These are phyloP conservation scores for Suillus ampliporus DNA, from an alignment of 768 basidiomycete genomes.

Conservation along the genomic window DNA sequence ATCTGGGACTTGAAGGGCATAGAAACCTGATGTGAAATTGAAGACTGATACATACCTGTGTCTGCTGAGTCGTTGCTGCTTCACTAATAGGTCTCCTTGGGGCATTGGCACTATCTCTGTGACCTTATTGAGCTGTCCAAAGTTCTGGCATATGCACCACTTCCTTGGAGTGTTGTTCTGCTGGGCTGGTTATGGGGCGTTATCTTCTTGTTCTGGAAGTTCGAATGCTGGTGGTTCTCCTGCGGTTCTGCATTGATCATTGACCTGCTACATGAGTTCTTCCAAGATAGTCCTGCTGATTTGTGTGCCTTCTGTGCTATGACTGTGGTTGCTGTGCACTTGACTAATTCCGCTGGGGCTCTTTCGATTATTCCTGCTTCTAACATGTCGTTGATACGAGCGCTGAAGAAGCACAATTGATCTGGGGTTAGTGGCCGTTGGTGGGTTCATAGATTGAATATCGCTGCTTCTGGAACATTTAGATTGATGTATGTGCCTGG, in stretches of 20 bases:
- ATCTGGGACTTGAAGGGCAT: constrained; percentile 23
- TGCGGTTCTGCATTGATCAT: too few relatives aligned
- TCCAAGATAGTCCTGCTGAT: constrained; percentile 35
- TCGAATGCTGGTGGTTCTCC: too few relatives aligned
- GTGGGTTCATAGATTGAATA: not conserved
- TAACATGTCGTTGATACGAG: constrained; percentile 5
- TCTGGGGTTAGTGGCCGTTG: constrained; percentile 9
- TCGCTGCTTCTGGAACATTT: not conserved
- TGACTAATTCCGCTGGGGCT: too few relatives aligned
- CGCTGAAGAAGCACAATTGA: constrained; percentile 6
- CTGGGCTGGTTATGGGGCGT: constrained; percentile 31
- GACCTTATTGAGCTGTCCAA: constrained; percentile 24
- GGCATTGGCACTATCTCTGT: constrained; percentile 26
- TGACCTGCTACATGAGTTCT: constrained; percentile 38
- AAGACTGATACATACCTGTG: constrained; percentile 23
- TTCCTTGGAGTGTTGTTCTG: too few relatives aligned
- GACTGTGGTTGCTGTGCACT: too few relatives aligned
- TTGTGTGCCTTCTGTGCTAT: constrained; percentile 46
- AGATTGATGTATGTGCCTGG: constrained; percentile 1
- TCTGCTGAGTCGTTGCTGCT: constrained; percentile 24
- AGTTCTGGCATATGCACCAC: too few relatives aligned
- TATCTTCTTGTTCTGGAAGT: too few relatives aligned
- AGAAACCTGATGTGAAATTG: constrained; percentile 33
- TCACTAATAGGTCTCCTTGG: constrained; percentile 29
- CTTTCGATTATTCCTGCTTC: constrained; percentile 9